Evolutionary conservation across 108 stramenopile genomes (phyloP).

Genomic region (Mediolabrus comicus): DNA sequence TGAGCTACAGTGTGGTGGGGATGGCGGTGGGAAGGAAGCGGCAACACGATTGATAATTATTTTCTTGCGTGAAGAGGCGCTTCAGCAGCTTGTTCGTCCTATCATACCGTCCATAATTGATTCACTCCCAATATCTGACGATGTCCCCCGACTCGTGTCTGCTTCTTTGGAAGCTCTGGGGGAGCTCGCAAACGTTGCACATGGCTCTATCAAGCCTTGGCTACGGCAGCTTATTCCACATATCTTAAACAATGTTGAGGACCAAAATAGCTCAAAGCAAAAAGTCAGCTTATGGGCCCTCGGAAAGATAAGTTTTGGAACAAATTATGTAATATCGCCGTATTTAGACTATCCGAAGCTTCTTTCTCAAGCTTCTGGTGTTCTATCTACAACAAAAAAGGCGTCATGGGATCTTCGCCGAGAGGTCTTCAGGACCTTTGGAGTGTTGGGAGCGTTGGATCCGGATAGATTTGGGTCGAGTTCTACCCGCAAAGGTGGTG

Average conservation of each 20-base stretch:
- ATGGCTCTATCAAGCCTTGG: constrained; percentile 81
- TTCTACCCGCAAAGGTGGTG: constrained; percentile 79
- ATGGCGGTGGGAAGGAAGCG: constrained; percentile 72
- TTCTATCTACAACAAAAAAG: constrained; percentile 76
- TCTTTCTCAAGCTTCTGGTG: constrained; percentile 75
- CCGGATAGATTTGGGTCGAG: constrained; percentile 78
- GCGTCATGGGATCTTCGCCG: constrained; percentile 88
- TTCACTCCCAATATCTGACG: constrained; percentile 65
- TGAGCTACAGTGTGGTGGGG: constrained; percentile 76
- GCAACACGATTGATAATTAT: constrained; percentile 80
- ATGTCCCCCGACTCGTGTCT: constrained; percentile 70
- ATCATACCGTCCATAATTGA: constrained; percentile 69
- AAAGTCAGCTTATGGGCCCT: constrained; percentile 86
- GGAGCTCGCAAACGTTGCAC: constrained; percentile 84
- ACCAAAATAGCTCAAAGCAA: constrained; percentile 89
- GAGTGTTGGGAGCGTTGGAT: constrained; percentile 94
- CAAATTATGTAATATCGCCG: constrained; percentile 90
- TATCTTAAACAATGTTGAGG: constrained; percentile 87
- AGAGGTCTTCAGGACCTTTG: constrained; percentile 92
- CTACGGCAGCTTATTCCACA: constrained; percentile 81
- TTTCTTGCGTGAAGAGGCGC: constrained; percentile 72
- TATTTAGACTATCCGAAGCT: constrained; percentile 93
- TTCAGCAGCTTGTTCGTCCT: constrained; percentile 75
- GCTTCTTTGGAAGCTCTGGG: constrained; percentile 92
- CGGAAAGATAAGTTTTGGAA: constrained; percentile 88